Conservation (phyloP, 345 rosid species). For the Euclidium syriacum region DNA sequence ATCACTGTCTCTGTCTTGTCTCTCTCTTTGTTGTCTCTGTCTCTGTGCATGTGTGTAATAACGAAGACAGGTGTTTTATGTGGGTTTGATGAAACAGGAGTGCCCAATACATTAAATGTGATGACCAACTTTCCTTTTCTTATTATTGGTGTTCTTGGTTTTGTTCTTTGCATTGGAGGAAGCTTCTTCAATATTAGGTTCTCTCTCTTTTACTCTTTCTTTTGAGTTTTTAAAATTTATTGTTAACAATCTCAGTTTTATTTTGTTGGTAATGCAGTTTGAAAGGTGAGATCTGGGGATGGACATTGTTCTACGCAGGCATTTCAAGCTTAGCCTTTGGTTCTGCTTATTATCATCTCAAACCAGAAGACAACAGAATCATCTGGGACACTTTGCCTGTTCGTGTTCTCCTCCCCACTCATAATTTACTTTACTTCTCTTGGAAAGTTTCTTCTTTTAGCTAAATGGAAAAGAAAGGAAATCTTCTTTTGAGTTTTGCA, state of each 20-base stretch:
- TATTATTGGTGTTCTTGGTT: slow-evolving; percentile 71
- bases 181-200: slow-evolving; percentile 66
- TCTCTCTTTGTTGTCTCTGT: neutral
- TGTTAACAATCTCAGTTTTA: neutral
- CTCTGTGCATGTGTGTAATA: slow-evolving; percentile 15
- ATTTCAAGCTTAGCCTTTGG: slow-evolving; percentile 70
- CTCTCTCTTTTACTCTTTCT: neutral
- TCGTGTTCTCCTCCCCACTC: slow-evolving; percentile 27
- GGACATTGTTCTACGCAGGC: slow-evolving; percentile 71
- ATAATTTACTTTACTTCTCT: neutral
- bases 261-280: slow-evolving; percentile 38
- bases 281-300: slow-evolving; percentile 71
- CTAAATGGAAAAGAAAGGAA: neutral
- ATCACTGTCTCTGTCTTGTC: neutral
- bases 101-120: slow-evolving; percentile 85
- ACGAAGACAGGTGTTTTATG: slow-evolving; percentile 20
- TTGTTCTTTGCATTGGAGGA: slow-evolving; percentile 64
- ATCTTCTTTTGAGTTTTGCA: neutral
- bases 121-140: slow-evolving; percentile 81
- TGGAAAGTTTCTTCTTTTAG: neutral
- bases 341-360: slow-evolving; percentile 84
- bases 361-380: slow-evolving; percentile 65
- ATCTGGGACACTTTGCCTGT: slow-evolving; percentile 84
- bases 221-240: neutral
- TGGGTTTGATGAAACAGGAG: slow-evolving; percentile 42